These are phyloP conservation scores for Umbilicaria muhlenbergii DNA, from an alignment of 495 filamentous ascomycete genomes.

Conservation along the genomic window DNA sequence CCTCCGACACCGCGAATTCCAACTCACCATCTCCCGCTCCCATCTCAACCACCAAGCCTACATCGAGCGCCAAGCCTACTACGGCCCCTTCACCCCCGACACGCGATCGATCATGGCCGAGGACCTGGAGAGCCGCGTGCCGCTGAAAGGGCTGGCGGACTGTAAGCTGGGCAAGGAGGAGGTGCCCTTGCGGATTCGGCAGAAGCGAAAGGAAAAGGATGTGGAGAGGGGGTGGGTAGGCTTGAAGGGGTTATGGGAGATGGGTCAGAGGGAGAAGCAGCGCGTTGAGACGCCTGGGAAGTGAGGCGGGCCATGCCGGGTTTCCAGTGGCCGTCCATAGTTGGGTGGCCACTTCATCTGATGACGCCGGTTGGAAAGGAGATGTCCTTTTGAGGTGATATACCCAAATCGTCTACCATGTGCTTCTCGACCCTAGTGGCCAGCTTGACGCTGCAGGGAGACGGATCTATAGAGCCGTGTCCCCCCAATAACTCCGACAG, in stretches of 20 bases:
- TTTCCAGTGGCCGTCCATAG: too few relatives aligned
- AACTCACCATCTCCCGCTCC: conserved; percentile 16
- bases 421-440: too few relatives aligned
- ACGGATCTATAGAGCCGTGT: too few relatives aligned
- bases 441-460: too few relatives aligned
- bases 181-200: conserved; percentile 6
- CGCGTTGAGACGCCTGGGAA: too few relatives aligned
- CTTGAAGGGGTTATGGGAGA: neutral
- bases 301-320: too few relatives aligned
- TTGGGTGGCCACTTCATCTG: too few relatives aligned
- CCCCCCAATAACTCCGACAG: too few relatives aligned
- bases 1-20: conserved; percentile 12
- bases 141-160: conserved; percentile 11
- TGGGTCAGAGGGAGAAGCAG: neutral
- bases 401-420: too few relatives aligned
- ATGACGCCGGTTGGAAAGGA: too few relatives aligned
- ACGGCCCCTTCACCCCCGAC: conserved; percentile 16
- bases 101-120: conserved; percentile 6
- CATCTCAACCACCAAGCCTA: conserved; percentile 22
- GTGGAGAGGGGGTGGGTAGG: too few relatives aligned
- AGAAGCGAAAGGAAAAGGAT: conserved; percentile 2
- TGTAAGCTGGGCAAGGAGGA: conserved; percentile 9
- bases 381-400: too few relatives aligned
- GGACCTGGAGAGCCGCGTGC: conserved; percentile 12
- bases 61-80: conserved; percentile 22